These are phyloP conservation scores for Hypomyces perniciosus DNA, from an alignment of 2,329 filamentous ascomycete species.

Conservation along the genomic window DNA sequence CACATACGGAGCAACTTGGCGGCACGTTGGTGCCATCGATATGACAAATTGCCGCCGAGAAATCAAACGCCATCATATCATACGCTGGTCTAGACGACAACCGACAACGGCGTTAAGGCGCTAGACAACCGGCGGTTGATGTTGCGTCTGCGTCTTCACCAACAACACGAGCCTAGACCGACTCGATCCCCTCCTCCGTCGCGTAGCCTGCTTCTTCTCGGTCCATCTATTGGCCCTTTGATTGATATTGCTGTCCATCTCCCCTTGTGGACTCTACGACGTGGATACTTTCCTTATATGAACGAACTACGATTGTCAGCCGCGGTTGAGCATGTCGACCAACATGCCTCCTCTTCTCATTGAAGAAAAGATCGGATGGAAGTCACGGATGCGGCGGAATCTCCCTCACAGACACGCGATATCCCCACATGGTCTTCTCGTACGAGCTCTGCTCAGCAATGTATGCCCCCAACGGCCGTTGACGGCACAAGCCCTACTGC, in stretches of 20 bases:
- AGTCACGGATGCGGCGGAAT: no score
- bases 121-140: conserved; percentile 16
- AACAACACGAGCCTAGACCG: not conserved
- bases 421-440: no score
- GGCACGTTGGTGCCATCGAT: not conserved
- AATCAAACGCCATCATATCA: conserved; percentile 6
- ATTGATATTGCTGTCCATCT: not conserved
- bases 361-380: no score
- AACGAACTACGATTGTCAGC: no score
- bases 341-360: no score
- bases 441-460: no score
- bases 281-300: no score
- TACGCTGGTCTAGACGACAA: not conserved
- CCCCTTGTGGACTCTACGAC: no score
- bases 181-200: not conserved
- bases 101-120: conserved; percentile 16
- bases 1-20: not conserved
- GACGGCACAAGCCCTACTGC: no score
- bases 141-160: not conserved
- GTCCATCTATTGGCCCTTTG: not conserved
- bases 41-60: not conserved
- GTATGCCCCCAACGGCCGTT: no score
- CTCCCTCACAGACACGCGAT: no score
- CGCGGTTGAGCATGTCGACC: no score
- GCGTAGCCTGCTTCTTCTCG: not conserved